Conservation (phyloP, 441 rosid species). For the Isatis lusitanica region DNA sequence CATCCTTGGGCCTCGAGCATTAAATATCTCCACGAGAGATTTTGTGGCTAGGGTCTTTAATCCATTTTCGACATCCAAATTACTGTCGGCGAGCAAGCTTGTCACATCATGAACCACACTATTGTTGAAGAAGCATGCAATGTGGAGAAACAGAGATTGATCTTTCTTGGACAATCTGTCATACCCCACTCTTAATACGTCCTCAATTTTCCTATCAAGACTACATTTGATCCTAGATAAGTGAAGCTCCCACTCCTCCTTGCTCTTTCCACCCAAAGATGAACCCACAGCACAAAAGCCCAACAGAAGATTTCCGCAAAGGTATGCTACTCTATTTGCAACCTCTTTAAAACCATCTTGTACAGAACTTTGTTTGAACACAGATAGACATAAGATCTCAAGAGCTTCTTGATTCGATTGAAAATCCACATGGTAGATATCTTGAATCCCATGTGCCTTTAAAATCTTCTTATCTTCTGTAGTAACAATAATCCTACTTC, state of each 20-base stretch:
- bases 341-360: background rate
- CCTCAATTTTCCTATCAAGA: background rate
- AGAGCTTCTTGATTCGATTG: slow-evolving; percentile 2
- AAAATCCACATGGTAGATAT: background rate
- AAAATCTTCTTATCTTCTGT: slow-evolving; percentile 15
- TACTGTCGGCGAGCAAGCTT: background rate
- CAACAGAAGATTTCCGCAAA: background rate
- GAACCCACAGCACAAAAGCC: background rate
- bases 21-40: background rate
- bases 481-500: slow-evolving; percentile 39
- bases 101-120: background rate
- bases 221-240: background rate
- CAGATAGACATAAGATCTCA: slow-evolving; percentile 25
- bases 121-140: slow-evolving; percentile 12
- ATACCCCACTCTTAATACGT: slow-evolving; percentile 16
- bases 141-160: background rate
- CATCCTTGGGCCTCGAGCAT: too few relatives aligned
- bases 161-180: background rate
- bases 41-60: background rate
- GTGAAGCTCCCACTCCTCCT: background rate
- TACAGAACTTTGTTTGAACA: slow-evolving; percentile 2
- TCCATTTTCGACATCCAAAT: background rate
- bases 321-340: background rate
- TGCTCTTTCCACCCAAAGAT: background rate
- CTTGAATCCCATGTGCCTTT: background rate